Base-by-base conservation (phyloP, 306 rosid genomes). In the Pyrus pyrifolia region DNA sequence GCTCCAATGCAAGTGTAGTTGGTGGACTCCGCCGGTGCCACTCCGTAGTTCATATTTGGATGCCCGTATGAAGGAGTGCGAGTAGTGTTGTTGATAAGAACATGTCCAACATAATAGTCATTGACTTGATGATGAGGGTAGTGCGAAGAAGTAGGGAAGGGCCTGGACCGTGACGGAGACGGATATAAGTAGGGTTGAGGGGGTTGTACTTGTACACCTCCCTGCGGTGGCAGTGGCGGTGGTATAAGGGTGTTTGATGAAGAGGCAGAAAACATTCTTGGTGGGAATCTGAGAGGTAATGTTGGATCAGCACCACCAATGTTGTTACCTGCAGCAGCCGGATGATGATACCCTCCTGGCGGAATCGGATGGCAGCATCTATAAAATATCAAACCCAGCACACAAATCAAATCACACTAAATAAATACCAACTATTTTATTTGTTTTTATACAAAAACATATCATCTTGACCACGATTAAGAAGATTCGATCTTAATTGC, bases 1-100 rank as follows among this genome's bases (percentile, higher is more conserved):
- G 98, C 98, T 14, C 97, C 97, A n/a, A 93, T 88, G 83, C 95
- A 91, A 3, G 95, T 89, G 82, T 88, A 91, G 80, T 71, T 84
- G 38, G 38, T 52, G 11, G 76, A 30, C 44, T 81, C 86, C 8
- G 80, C 14, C 4, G 74, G 68, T 17, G 45, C 31, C 8, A 79
- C 72, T 35, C 40, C 71, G 33, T 83, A 86, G 87, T 72, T 86
- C 15, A 75, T 61, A 67, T 70, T 78, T 31, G 72, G 59, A 7
- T 79, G 78, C 64, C 70, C 51, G 25, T 75, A 85, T 3, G 87
- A 81, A 9, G 42, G 68, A 46, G 68, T 42, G 58, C 6, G 25
- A 5, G 80, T 23, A 31, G 63, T 66, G 30, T 72, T 66, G 30
- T 74, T 58, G 22, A 82, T 72, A 30, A 93, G 87, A 8, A 89